Conservation (phyloP, 1,284 basidiomycete species). For the Puccinia novopanici region DNA sequence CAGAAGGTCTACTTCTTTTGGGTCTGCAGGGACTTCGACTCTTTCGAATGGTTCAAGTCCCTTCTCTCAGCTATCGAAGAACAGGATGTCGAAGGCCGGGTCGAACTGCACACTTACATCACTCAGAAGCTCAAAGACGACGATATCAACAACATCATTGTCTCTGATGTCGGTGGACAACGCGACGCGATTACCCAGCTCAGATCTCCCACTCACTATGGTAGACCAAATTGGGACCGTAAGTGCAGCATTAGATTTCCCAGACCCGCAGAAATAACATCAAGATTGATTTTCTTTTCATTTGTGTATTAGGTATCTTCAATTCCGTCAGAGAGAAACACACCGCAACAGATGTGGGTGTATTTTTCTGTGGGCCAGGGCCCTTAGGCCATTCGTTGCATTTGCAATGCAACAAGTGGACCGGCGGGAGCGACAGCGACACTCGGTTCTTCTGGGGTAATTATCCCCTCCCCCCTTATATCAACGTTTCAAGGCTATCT, state of each 20-base stretch:
- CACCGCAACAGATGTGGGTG: slow-evolving; percentile 78
- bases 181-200: slow-evolving; percentile 81
- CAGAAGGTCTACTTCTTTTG: slow-evolving; percentile 60
- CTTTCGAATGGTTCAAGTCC: slow-evolving; percentile 90
- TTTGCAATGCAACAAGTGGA: slow-evolving; percentile 78
- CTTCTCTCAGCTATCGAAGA: slow-evolving; percentile 85
- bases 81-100: slow-evolving; percentile 72
- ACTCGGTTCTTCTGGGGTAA: slow-evolving; percentile 80
- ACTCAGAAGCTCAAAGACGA: slow-evolving; percentile 83
- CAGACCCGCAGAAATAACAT: neutral
- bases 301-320: slow-evolving; percentile 70
- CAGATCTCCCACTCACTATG: slow-evolving; percentile 86
- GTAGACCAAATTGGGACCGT: slow-evolving; percentile 70
- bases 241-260: neutral
- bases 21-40: slow-evolving; percentile 58
- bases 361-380: slow-evolving; percentile 71
- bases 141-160: slow-evolving; percentile 84
- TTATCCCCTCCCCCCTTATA: neutral
- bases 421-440: slow-evolving; percentile 68
- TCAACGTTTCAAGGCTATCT: too few species aligned
- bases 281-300: neutral
- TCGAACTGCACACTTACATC: slow-evolving; percentile 79
- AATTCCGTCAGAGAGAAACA: slow-evolving; percentile 74
- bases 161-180: slow-evolving; percentile 78
- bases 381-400: slow-evolving; percentile 72